Percentiles rank a stretch among this genome's conserved stretches.
These are phyloP conservation scores for Exsudoporus floridanus DNA, from an alignment of 1,284 basidiomycete species.

Conservation along the genomic window DNA sequence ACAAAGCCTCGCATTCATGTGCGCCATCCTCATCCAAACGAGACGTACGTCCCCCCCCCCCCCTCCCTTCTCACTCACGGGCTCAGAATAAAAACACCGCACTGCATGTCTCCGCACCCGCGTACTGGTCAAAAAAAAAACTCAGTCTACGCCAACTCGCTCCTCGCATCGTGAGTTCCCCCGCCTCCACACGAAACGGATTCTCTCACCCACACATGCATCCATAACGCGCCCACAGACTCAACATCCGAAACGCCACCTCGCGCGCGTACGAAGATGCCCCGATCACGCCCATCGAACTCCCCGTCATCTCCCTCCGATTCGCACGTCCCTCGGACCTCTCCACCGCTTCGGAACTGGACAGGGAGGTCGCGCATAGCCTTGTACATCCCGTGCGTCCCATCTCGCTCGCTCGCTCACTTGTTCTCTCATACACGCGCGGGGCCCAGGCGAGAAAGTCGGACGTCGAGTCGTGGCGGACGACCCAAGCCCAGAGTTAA, in stretches of 20 bases:
- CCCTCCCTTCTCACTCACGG: too few relatives aligned
- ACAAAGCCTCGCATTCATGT: conserved; percentile 19
- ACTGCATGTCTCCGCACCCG: too few relatives aligned
- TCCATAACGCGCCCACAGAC: too few relatives aligned
- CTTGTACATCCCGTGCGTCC: conserved; percentile 2
- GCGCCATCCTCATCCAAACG: conserved; percentile 29
- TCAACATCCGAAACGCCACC: conserved; percentile 30
- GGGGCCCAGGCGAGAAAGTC: conserved; percentile 16
- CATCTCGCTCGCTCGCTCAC: background rate
- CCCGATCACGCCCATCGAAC: conserved; percentile 1
- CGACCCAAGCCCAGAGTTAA: background rate
- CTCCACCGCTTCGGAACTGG: background rate
- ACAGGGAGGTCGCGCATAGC: background rate
- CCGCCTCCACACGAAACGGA: too few relatives aligned
- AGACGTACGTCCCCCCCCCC: conserved; percentile 20
- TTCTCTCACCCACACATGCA: too few relatives aligned
- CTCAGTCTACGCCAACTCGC: conserved; percentile 33
- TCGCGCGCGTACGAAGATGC: conserved; percentile 10
- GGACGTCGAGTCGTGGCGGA: conserved; percentile 16
- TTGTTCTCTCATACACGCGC: too few relatives aligned
- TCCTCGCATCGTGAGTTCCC: conserved; percentile 32
- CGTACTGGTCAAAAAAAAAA: too few relatives aligned
- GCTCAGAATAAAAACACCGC: too few relatives aligned
- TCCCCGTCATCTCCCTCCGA: conserved; percentile 20
- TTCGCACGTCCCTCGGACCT: conserved; percentile 19